Evolutionary conservation across 2,329 filamentous ascomycete species (phyloP).

Genomic region (Penicillium janthinellum): DNA sequence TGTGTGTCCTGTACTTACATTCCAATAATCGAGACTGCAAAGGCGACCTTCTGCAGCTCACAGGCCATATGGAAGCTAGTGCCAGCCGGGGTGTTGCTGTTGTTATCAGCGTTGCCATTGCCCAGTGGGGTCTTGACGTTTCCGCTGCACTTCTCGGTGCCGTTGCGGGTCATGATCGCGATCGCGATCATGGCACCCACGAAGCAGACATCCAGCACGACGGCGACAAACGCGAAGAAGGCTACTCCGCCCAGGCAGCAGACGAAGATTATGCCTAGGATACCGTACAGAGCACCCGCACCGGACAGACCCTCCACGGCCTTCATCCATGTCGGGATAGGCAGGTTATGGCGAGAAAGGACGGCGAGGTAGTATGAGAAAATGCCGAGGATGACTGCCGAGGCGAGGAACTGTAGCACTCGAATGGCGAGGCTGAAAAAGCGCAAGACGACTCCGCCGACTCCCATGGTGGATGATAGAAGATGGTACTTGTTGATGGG

Average conservation of each 20-base stretch:
- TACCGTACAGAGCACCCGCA: slow-evolving; percentile 71
- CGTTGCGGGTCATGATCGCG: slow-evolving; percentile 71
- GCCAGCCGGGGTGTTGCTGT: slow-evolving; percentile 51
- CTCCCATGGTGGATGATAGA: slow-evolving; percentile 55
- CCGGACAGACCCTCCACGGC: slow-evolving; percentile 81
- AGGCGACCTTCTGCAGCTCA: slow-evolving; percentile 71
- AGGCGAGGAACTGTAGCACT: slow-evolving; percentile 70
- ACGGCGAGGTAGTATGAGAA: slow-evolving; percentile 84
- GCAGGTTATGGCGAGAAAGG: slow-evolving; percentile 64
- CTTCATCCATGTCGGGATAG: slow-evolving; percentile 66
- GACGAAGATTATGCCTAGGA: slow-evolving; percentile 71
- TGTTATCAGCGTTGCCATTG: slow-evolving; percentile 53
- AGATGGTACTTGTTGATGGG: background rate
- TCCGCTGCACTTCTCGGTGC: slow-evolving; percentile 66
- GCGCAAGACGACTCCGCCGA: slow-evolving; percentile 66
- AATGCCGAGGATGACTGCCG: slow-evolving; percentile 73
- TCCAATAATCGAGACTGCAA: slow-evolving; percentile 76
- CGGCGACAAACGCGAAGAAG: slow-evolving; percentile 71
- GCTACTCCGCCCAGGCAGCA: slow-evolving; percentile 76
- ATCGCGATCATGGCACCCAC: slow-evolving; percentile 78
- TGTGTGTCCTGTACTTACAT: slow-evolving; percentile 56
- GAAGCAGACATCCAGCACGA: slow-evolving; percentile 77
- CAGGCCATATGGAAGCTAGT: slow-evolving; percentile 65
- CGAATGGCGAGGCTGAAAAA: slow-evolving; percentile 71
- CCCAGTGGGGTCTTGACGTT: slow-evolving; percentile 70